Base-by-base conservation (phyloP, 352 stramenopile genomes). In the Globisporangium cylindrosporum region DNA sequence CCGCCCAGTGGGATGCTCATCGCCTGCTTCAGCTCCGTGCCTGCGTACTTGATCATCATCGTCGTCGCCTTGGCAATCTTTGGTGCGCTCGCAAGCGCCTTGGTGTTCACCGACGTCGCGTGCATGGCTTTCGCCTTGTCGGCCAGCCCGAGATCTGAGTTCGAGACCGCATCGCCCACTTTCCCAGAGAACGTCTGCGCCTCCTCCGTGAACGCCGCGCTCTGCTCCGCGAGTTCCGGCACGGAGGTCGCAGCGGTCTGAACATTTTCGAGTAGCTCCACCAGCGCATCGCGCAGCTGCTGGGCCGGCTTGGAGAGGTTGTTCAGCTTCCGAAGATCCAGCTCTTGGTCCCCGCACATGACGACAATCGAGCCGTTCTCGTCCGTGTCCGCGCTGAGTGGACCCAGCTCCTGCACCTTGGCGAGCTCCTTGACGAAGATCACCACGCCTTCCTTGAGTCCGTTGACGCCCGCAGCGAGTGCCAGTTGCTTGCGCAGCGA, bases 41-140 rank as follows among this genome's bases (percentile, higher is more conserved):
- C 76, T 1, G 78, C 77, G 59, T 87, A 89, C 62, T 82, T 66
- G n/a, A 89, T 71, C 78, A 89, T 89, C n/a, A 55, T 32, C 18
- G 71, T 73, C 25, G 78, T 89, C 29, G 75, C 77, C 12, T 70
- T 71, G 38, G 73, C 77, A 46, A 89, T 81, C 59, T 85, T 82
- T 1, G 80, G 80, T 0, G 75, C 78, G 51, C 81, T 83, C 46
- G 74, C 63, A 15, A 89, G 67, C 9, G 78, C 67, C 66, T 86
- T 86, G 58, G 76, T 67, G 38, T 88, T 88, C 32, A 57, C 66
- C 22, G 67, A 71, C 36, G 79, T 86, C 14, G 76, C 49, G 24
- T 56, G 67, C 20, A 61, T 27, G 3, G 64, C 55, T 14, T 70
- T 70, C 27, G 76, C 71, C 34, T 89, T 89, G 29, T 63, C 69